A percentile compares a stretch with the other conserved stretches of the same genome.
Conservation (phyloP, 2,329 filamentous ascomycete genomes). For the Cercospora sesami region DNA sequence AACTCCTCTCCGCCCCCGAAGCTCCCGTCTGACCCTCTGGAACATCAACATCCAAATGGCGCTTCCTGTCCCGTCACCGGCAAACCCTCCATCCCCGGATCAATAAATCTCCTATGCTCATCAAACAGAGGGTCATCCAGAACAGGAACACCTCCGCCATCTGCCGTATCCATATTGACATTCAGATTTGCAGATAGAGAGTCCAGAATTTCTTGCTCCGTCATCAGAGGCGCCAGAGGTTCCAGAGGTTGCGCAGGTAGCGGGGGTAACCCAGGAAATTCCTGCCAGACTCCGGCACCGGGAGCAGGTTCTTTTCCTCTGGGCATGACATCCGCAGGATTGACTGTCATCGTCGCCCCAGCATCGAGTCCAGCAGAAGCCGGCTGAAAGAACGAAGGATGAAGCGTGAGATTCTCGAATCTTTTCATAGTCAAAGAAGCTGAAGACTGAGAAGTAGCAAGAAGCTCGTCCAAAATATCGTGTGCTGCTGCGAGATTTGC, state of each 20-base stretch:
- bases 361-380: background rate
- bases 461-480: background rate
- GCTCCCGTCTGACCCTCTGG: background rate
- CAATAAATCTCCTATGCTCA: background rate
- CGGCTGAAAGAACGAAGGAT: background rate
- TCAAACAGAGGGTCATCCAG: background rate
- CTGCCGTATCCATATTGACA: background rate
- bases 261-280: background rate
- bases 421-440: background rate
- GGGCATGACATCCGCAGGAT: slow-evolving; percentile 4
- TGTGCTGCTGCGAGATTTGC: background rate
- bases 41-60: background rate
- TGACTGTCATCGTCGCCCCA: background rate
- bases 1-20: background rate
- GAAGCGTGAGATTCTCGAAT: background rate
- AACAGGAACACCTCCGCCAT: background rate
- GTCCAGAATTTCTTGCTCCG: background rate
- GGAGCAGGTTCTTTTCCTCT: slow-evolving; percentile 3
- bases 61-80: background rate
- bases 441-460: background rate
- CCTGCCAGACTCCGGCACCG: background rate
- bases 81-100: background rate
- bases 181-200: background rate
- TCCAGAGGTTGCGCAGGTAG: background rate
- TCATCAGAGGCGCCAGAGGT: background rate